Evolutionary conservation across 192 early-diverging fungal genomes (phyloP), one percentile per base, ranked within the genome.

Genomic region (Backusella morwellensis): DNA sequence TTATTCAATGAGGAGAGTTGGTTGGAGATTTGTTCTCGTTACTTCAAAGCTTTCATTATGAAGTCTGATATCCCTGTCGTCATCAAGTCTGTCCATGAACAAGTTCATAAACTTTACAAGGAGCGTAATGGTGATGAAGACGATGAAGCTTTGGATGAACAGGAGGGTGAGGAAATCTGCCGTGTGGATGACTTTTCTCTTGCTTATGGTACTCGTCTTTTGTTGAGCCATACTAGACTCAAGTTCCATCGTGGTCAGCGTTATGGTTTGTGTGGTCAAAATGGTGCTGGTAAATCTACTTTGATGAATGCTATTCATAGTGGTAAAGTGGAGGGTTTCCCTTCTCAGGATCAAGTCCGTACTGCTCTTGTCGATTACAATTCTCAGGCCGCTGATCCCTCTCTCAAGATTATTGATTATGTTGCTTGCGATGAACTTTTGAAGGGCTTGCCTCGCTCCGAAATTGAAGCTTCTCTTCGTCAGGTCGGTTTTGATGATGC

Each of bases 271-370:
- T 92, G 90, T 82, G 94, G 94, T 67, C 86, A 84, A n/a, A 95
- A 95, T 78, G 94, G 92, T 66, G 90, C 92, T 52, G 94, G 94
- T 75, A 95, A 95, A 68, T 88, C 93, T 9, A 95, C 94, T 32
- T 82, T 95, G 41, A 93, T 95, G 92, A 84, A 92, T 59, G 87
- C 94, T 54, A 95, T 95, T 54, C 88, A 91, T 71, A 88, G 89
- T 81, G 92, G 92, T 19, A 90, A 93, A 77, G 72, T 95, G 14
- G 92, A 94, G 52, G 91, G 91, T 8, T 95, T 95, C 86, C 93
- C 93, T 3, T 87, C 90, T 15, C 81, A 90, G 8, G 92, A 92
- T 63, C 84, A 89, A 42, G 83, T 95, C 44, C 86, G 89, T 44
- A 93, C 92, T 11, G 90, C 93, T 42, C 91, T 92, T 80, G 93